Base-by-base conservation (phyloP, 495 filamentous ascomycete genomes). In the Talaromyces trachyspermus region DNA sequence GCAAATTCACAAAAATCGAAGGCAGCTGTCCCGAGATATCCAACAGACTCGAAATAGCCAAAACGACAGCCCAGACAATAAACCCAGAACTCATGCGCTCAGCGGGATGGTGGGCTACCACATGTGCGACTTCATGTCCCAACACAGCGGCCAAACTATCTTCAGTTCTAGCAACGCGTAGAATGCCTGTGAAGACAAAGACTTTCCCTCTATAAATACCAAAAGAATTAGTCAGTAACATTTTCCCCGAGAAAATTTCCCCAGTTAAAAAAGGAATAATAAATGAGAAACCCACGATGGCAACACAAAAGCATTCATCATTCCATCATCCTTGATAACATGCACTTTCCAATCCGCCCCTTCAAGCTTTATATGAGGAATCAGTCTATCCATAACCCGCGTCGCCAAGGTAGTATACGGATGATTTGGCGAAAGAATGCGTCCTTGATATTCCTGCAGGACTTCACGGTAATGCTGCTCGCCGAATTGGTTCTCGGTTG, bases 61-160 rank as follows among this genome's bases (percentile, higher is more conserved):
- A 69, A 1, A 80, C 61, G 10, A 81, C 50, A 1, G 75, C 71
- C 4, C 79, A 59, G 5, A 80, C 61, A 18, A 84, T 59, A n/a
- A 84, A 63, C 14, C 66, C 68, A 44, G 77, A 71, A 46, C 78
- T 85, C 75, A 94, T 76, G 8, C 81, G 69, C 65, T 97, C 91
- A 2, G 75, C 86, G 0, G 77, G 66, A 54, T 97, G 91, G 29
- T 81, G 80, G 1, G 89, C 89, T 1, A 95, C 68, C 29, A 87
- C 86, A 58, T 97, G 91, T n/a, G 88, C 87, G 49, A 97, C 95
- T 68, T 96, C 91, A 60, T 97, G 91, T 5, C 87, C 88, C 6
- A 96, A 66, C 1, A 96, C 85, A 2, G 88, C 79, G 11, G 91
- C 91, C 14, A 96, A 65, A 0, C 84, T 86, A 53, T 86, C 77